Conservation (phyloP, 2,329 filamentous ascomycete species). For the Xylaria sp. region DNA sequence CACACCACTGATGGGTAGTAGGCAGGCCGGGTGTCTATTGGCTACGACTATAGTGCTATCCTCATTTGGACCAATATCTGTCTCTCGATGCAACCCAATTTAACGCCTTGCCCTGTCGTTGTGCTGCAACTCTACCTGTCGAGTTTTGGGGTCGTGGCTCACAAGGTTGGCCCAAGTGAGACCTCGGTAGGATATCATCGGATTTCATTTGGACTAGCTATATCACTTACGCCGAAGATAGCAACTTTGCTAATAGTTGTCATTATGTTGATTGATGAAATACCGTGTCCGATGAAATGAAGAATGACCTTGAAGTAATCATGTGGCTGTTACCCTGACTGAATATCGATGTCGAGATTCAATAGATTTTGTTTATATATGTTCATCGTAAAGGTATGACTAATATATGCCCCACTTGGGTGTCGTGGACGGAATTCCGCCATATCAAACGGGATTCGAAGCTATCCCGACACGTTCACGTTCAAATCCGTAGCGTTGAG, state of each 20-base stretch:
- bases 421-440: conserved; percentile 25
- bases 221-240: conserved; percentile 45
- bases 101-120: neutral
- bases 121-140: neutral
- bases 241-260: conserved; percentile 43
- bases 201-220: neutral
- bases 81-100: neutral
- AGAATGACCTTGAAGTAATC: neutral
- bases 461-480: conserved; percentile 20
- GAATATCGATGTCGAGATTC: neutral
- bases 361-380: neutral
- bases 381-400: neutral
- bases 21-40: neutral
- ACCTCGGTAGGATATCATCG: neutral
- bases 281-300: neutral
- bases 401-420: conserved; percentile 5
- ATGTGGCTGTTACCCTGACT: neutral
- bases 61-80: neutral
- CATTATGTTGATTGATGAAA: conserved; percentile 29
- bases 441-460: neutral
- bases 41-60: neutral
- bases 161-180: neutral
- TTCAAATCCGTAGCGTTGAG: conserved; percentile 6
- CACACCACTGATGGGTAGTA: neutral
- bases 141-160: neutral